A percentile compares a stretch with the other conserved stretches of the same genome.
phyloP scores from a whole-genome alignment of 116 monocot genomes.

The Cymodocea nodosa region DNA sequence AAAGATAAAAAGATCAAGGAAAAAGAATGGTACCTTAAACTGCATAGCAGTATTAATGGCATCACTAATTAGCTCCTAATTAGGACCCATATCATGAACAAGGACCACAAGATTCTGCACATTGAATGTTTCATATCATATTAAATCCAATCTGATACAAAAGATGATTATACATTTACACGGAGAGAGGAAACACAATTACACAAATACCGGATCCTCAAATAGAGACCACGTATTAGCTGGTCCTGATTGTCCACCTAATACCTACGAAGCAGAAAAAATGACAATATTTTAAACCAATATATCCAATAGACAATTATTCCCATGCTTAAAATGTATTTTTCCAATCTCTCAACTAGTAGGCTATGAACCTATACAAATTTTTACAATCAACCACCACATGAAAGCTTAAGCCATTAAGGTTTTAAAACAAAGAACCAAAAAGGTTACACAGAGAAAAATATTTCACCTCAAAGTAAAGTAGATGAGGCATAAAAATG shows the following conservation, averaged over 20 bases:
- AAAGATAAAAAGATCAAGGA: too few species aligned
- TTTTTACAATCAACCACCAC: too few species aligned
- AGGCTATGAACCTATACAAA: too few species aligned
- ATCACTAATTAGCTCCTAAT: slow-evolving; percentile 98
- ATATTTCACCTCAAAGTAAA: too few species aligned
- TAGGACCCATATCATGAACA: slow-evolving; percentile 99
- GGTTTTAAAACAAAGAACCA: too few species aligned
- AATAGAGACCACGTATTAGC: slow-evolving; percentile 81
- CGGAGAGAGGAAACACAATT: background rate
- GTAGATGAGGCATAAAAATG: too few species aligned
- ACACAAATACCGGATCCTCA: slow-evolving; percentile 76
- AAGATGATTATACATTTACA: background rate
- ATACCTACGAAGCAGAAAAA: slow-evolving; percentile 27
- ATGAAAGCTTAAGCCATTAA: too few species aligned
- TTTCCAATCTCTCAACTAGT: too few species aligned
- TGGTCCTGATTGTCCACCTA: slow-evolving; percentile 47
- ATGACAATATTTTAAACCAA: background rate
- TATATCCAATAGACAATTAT: too few species aligned
- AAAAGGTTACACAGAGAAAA: too few species aligned
- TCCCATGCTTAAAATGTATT: too few species aligned
- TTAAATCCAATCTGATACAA: background rate
- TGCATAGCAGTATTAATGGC: slow-evolving; percentile 84
- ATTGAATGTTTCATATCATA: background rate
- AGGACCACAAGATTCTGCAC: slow-evolving; percentile 93
- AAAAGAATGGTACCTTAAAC: slow-evolving; percentile 48